Evolutionary conservation across 2,329 filamentous ascomycete species (phyloP).

Genomic region (Karstenula rhodostoma): DNA sequence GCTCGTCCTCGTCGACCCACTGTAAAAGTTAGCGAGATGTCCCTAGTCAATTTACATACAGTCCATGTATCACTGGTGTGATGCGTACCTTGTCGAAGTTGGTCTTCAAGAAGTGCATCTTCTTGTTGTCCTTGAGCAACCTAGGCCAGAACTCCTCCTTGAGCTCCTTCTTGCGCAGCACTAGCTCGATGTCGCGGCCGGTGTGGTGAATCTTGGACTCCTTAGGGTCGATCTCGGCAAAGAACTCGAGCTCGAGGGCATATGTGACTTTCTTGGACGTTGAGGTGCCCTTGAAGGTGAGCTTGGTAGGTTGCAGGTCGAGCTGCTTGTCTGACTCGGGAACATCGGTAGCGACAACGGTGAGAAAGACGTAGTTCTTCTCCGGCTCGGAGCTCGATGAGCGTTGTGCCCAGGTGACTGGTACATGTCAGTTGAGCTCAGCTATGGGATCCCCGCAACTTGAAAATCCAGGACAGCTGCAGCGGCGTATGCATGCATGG

Average conservation of each 20-base stretch:
- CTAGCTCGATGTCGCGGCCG: conserved; percentile 84
- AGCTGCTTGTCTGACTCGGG: conserved; percentile 78
- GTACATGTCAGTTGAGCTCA: conserved; percentile 30
- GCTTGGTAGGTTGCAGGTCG: conserved; percentile 77
- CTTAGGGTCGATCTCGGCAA: conserved; percentile 84
- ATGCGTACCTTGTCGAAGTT: conserved; percentile 89
- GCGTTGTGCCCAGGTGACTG: conserved; percentile 98
- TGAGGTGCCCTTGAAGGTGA: conserved; percentile 85
- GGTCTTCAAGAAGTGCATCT: conserved; percentile 95
- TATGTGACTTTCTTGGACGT: conserved; percentile 87
- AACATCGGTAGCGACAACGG: conserved; percentile 88
- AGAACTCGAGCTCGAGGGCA: conserved; percentile 86
- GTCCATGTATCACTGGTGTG: not conserved
- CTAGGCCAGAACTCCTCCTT: conserved; percentile 96
- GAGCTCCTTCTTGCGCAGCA: conserved; percentile 96
- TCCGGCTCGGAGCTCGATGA: conserved; percentile 79
- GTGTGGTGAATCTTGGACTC: conserved; percentile 90
- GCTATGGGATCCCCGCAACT: not conserved
- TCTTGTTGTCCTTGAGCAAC: conserved; percentile 88
- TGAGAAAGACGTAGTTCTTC: conserved; percentile 96
- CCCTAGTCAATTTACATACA: not conserved
- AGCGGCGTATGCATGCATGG: not conserved
- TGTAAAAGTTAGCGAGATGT: conserved; percentile 45
- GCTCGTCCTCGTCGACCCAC: conserved; percentile 99
- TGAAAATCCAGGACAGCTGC: not conserved